Base-by-base conservation (phyloP, 176 grass and related monocot species). In the Eleusine indica region DNA sequence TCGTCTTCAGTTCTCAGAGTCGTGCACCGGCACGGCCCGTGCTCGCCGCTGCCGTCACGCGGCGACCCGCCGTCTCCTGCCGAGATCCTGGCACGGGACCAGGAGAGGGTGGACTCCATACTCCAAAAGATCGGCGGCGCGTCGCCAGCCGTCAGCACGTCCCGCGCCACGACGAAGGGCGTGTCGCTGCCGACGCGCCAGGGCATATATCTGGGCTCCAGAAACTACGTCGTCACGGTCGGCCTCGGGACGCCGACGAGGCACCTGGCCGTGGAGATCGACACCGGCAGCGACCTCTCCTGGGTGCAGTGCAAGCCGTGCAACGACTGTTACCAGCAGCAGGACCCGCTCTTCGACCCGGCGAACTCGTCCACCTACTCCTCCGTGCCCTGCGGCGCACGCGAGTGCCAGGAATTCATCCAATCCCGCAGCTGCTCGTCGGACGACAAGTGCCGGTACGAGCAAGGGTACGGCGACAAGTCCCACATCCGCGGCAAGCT, bases 261-360 rank as follows among this genome's bases (percentile, higher is more conserved):
- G 57, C 28, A 87, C 60, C 73, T 85, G 29, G 12, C 89, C 3
- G 82, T 98, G 37, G 48, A 91, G 18, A 88, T 98, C 73, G 95
- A 97, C 88, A 92, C 95, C 28, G 95, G 95, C 67, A 94, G 92
- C 80, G 92, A 94, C 52, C 83, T 97, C 7, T 89, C 95, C 18
- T 97, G 95, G 95, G 91, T 94, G 70, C 95, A 91, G 76, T 97
- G 96, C 78, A 21, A 30, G 62, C 88, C 95, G 7, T 93, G 92
- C 78, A 32, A 1, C 8, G 42, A 38, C 49, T 97, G 92, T 87
- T 94, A 94, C 81, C 19, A 66, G 28, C 95, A 92, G 80, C 76
- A 87, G 1, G 84, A 97, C 35, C 90, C 89, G 18, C 63, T 97
- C 42, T 97, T 94, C 40, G 84, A 97, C 84, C 90, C 95, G 22